A percentile compares a stretch with the other conserved stretches of the same genome.
Evolutionary conservation across 2,329 filamentous ascomycete species (phyloP).

Genomic region (Aspergillus jensenii): DNA sequence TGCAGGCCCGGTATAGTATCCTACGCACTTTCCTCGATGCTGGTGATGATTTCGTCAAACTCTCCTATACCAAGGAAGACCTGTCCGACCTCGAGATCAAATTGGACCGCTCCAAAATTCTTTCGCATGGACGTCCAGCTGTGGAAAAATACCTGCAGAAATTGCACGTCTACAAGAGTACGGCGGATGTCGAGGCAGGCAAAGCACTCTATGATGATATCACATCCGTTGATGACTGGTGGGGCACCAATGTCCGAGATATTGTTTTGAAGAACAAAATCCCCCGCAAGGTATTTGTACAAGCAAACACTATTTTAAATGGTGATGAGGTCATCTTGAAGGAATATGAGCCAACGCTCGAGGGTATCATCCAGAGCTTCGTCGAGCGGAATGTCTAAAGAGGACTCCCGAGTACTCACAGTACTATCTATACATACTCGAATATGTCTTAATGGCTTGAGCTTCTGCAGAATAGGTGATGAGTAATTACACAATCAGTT

Average conservation of each 20-base stretch:
- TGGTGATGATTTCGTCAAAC: slow-evolving; percentile 80
- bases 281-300: slow-evolving; percentile 74
- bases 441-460: neutral
- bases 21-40: slow-evolving; percentile 74
- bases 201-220: slow-evolving; percentile 78
- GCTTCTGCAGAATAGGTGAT: neutral
- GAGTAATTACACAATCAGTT: neutral
- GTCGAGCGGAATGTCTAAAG: slow-evolving; percentile 55
- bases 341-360: slow-evolving; percentile 79
- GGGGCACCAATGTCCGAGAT: slow-evolving; percentile 72
- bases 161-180: slow-evolving; percentile 88
- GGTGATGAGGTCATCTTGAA: slow-evolving; percentile 72
- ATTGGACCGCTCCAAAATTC: slow-evolving; percentile 82
- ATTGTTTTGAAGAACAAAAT: slow-evolving; percentile 62
- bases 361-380: slow-evolving; percentile 83
- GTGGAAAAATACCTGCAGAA: slow-evolving; percentile 88
- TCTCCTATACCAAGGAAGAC: slow-evolving; percentile 72
- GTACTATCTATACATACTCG: neutral
- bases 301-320: slow-evolving; percentile 78
- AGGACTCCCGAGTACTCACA: neutral
- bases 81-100: slow-evolving; percentile 79
- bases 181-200: slow-evolving; percentile 78
- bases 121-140: slow-evolving; percentile 76
- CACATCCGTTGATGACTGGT: slow-evolving; percentile 81
- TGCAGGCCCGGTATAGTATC: slow-evolving; percentile 88